These are phyloP conservation scores for Emergomyces orientalis DNA, from an alignment of 2,329 filamentous ascomycete genomes.

Conservation along the genomic window DNA sequence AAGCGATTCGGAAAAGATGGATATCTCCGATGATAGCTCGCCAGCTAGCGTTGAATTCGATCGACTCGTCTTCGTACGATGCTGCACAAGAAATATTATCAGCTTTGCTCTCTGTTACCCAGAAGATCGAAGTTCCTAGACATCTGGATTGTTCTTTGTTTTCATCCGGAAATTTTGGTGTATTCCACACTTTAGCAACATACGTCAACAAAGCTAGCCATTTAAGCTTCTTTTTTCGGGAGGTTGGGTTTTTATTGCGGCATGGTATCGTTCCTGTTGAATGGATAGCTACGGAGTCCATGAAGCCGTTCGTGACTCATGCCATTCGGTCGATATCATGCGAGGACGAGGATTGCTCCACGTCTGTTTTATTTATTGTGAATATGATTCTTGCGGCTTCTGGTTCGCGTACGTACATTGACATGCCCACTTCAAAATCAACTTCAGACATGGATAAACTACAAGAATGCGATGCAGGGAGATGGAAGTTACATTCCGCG, in stretches of 20 bases:
- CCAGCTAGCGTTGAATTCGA: conserved; percentile 27
- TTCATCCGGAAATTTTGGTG: conserved; percentile 25
- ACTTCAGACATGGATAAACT: background rate
- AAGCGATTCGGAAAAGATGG: conserved; percentile 30
- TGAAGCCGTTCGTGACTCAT: conserved; percentile 29
- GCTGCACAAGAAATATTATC: conserved; percentile 29
- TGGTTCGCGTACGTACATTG: background rate
- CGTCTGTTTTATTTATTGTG: conserved; percentile 16
- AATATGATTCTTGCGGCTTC: conserved; percentile 9
- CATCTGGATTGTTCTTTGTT: conserved; percentile 19
- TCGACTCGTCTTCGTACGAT: conserved; percentile 27
- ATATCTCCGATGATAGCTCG: conserved; percentile 26
- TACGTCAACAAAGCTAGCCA: conserved; percentile 19
- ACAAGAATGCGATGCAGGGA: background rate
- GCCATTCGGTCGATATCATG: conserved; percentile 31
- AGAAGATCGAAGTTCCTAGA: conserved; percentile 17
- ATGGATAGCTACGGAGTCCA: conserved; percentile 33
- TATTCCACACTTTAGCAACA: conserved; percentile 24
- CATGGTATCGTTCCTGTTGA: conserved; percentile 28
- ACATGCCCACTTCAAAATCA: background rate
- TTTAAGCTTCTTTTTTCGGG: conserved; percentile 27
- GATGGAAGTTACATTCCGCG: background rate
- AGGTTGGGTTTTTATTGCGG: conserved; percentile 29
- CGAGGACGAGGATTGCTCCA: conserved; percentile 26
- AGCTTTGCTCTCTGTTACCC: conserved; percentile 20